Conservation (phyloP, 2,329 filamentous ascomycete species). For the Zymoseptoria brevis region DNA sequence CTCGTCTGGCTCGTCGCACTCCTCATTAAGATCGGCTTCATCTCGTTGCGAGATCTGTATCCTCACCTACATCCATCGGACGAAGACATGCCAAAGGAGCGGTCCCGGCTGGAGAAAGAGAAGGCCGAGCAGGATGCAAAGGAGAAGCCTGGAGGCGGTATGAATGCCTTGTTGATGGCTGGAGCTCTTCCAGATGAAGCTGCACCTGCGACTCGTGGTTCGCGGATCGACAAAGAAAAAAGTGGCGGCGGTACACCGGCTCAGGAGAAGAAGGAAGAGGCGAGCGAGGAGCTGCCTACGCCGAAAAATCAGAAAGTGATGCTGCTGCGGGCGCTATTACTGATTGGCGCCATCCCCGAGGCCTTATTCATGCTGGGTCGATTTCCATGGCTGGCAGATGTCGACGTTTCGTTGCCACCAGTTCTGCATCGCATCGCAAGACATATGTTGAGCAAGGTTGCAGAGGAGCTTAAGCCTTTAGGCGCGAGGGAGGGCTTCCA, state of each 20-base stretch:
- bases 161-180: constrained; percentile 80
- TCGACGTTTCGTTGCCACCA: constrained; percentile 71
- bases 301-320: constrained; percentile 82
- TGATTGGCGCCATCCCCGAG: constrained; percentile 87
- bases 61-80: constrained; percentile 84
- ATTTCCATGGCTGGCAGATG: constrained; percentile 86
- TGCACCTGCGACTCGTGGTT: constrained; percentile 37
- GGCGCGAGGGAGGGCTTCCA: constrained; percentile 34
- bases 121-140: constrained; percentile 69
- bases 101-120: constrained; percentile 62
- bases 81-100: constrained; percentile 69
- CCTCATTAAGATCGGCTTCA: constrained; percentile 93
- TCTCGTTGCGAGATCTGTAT: constrained; percentile 84
- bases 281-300: constrained; percentile 54
- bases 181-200: constrained; percentile 82
- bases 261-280: constrained; percentile 36
- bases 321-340: constrained; percentile 75
- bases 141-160: constrained; percentile 58
- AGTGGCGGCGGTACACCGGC: constrained; percentile 35
- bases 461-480: constrained; percentile 45
- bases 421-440: constrained; percentile 79
- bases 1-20: constrained; percentile 85
- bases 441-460: constrained; percentile 72
- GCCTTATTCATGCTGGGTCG: constrained; percentile 84
- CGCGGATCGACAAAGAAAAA: constrained; percentile 40